Evolutionary conservation across 2,329 filamentous ascomycete species (phyloP), one percentile per base, ranked within the genome.

Genomic region (Monosporascus cannonballus): DNA sequence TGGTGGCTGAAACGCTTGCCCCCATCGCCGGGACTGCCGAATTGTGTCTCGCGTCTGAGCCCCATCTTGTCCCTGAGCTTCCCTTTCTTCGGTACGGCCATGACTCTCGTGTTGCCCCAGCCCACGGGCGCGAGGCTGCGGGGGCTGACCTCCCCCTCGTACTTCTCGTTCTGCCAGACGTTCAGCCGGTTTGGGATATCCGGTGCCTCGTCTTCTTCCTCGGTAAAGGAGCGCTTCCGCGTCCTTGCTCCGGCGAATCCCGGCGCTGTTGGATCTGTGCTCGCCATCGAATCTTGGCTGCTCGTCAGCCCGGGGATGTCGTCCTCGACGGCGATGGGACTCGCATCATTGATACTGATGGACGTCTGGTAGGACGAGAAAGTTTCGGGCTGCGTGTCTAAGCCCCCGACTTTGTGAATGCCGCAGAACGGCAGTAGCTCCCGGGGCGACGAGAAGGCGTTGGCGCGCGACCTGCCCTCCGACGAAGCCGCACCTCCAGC

Each of bases 401-500:
- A 71, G 0, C 88, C 88, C 39, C 88, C 89, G 52, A 89, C 77
- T 63, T 85, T 90, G 72, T 90, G 79, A 59, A 94, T 78, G 25
- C 89, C 90, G 66, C 89, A 93, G 66, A 91, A 95, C 0, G 90
- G 90, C 7, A 86, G 73, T 4, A 96, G 76, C 65, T 94, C 90
- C 34, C 79, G 75, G 37, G 72, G 69, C 6, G 64, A 57, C 5
- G 64, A 62, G 51, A 67, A 60, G 48, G 61, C 63, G 47, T 66
- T 64, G 3, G 64, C 60, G 15, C 67, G 57, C 27, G 59, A 52
- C 42, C 62, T 50, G 47, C 54, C 22, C 48, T 51, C 48, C 51
- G 48, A 34, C 17, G 48, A 38, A 27, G 53, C 44, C 46, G 54
- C 54, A 34, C 11, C 30, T 34, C 30, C 30, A 15, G 48, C 54